Evolutionary conservation across 805 yeast species (phyloP).

Genomic region (Ogataea nitratoaversa): DNA sequence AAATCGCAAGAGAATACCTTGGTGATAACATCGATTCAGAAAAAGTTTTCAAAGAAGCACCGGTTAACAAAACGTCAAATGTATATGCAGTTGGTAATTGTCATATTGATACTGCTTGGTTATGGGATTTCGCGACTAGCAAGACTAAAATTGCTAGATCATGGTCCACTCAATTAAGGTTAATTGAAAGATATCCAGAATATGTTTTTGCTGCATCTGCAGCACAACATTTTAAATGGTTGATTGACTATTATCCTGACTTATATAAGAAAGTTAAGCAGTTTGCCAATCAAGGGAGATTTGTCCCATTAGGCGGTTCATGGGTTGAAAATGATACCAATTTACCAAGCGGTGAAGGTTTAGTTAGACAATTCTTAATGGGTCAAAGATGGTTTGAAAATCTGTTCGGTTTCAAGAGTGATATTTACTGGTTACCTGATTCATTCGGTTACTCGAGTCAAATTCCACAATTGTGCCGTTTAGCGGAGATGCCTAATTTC

Average conservation of each 20-base stretch:
- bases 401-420: constrained; percentile 72
- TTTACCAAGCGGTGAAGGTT: constrained; percentile 90
- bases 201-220: constrained; percentile 93
- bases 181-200: constrained; percentile 87
- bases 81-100: constrained; percentile 92
- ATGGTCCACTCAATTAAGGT: constrained; percentile 88
- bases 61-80: constrained; percentile 38
- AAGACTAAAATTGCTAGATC: constrained; percentile 88
- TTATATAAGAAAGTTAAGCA: constrained; percentile 60
- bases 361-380: constrained; percentile 79
- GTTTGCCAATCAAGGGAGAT: constrained; percentile 66
- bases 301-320: constrained; percentile 91
- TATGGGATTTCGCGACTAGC: constrained; percentile 99
- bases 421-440: constrained; percentile 93
- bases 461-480: constrained; percentile 85
- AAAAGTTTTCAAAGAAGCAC: constrained; percentile 51
- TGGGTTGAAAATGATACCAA: constrained; percentile 99
- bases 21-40: constrained; percentile 65
- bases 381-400: constrained; percentile 85
- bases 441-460: constrained; percentile 96
- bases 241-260: constrained; percentile 80
- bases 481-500: constrained; percentile 81
- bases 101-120: constrained; percentile 97
- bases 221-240: constrained; percentile 94
- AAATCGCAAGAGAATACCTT: constrained; percentile 56